phyloP scores from a whole-genome alignment of 441 rosid species.

The Theobroma grandiflorum region DNA sequence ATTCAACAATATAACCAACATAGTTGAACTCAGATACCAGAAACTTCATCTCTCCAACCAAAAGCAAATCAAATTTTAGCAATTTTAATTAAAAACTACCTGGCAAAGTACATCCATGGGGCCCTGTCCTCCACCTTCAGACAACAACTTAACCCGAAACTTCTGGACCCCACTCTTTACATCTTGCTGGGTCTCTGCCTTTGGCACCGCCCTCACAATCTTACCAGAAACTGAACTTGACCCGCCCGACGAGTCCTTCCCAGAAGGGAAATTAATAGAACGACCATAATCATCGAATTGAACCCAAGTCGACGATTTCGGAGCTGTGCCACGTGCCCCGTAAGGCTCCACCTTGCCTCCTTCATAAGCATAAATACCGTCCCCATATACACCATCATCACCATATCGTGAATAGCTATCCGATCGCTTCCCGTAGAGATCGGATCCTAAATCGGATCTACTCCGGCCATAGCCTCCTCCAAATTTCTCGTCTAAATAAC shows the following conservation, averaged over 20 bases:
- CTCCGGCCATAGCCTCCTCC: slow-evolving; percentile 49
- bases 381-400: slow-evolving; percentile 75
- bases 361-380: slow-evolving; percentile 85
- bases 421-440: slow-evolving; percentile 64
- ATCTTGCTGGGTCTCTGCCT: slow-evolving; percentile 88
- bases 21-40: not conserved
- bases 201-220: slow-evolving; percentile 92
- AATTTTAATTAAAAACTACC: slow-evolving; percentile 44
- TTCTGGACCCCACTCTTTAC: slow-evolving; percentile 88
- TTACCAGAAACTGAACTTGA: slow-evolving; percentile 58
- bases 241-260: slow-evolving; percentile 56
- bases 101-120: slow-evolving; percentile 95
- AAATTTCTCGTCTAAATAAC: slow-evolving; percentile 56
- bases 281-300: slow-evolving; percentile 96
- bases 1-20: slow-evolving; percentile 16
- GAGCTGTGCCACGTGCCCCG: slow-evolving; percentile 92
- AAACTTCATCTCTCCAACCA: slow-evolving; percentile 7
- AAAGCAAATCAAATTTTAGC: not conserved
- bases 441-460: slow-evolving; percentile 64
- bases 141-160: slow-evolving; percentile 87
- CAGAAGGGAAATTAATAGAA: slow-evolving; percentile 66
- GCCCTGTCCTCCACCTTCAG: slow-evolving; percentile 86
- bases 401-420: slow-evolving; percentile 54
- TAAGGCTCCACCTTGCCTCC: slow-evolving; percentile 94
- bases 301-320: slow-evolving; percentile 78